These are phyloP conservation scores for Choiromyces venosus DNA, from an alignment of 495 filamentous ascomycete species.

Conservation along the genomic window DNA sequence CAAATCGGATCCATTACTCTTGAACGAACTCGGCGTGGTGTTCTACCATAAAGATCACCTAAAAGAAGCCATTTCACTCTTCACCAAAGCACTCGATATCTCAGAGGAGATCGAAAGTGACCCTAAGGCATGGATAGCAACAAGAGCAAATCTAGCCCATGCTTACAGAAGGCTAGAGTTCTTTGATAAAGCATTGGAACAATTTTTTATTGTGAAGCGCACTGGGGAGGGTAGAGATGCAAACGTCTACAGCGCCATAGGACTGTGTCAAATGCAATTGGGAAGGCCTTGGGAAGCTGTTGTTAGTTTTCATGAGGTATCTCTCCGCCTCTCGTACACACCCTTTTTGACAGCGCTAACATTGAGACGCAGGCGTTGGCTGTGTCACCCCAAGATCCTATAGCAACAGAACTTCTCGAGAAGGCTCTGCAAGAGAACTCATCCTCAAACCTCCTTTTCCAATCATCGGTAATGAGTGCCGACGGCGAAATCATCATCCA, in stretches of 20 bases:
- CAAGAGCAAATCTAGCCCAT: conserved; percentile 82
- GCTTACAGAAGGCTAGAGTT: conserved; percentile 69
- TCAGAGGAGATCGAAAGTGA: conserved; percentile 76
- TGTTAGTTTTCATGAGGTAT: conserved; percentile 44
- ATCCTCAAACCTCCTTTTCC: conserved; percentile 36
- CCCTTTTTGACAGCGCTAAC: background rate
- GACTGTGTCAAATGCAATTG: conserved; percentile 66
- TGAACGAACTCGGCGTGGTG: conserved; percentile 94
- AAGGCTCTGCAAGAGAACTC: conserved; percentile 68
- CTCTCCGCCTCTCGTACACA: background rate
- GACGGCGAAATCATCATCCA: conserved; percentile 40
- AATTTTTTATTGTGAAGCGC: conserved; percentile 77
- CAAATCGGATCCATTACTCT: conserved; percentile 74
- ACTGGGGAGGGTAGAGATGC: conserved; percentile 64
- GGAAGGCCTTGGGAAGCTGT: conserved; percentile 62
- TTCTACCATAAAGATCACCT: conserved; percentile 85
- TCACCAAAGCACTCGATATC: conserved; percentile 66
- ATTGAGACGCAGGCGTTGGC: conserved; percentile 68
- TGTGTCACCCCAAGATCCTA: conserved; percentile 62
- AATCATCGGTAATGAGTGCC: conserved; percentile 25
- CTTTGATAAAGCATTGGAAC: conserved; percentile 62
- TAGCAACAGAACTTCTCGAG: conserved; percentile 67
- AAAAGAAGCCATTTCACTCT: conserved; percentile 63
- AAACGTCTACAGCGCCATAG: conserved; percentile 66
- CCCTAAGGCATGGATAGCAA: conserved; percentile 76